phyloP scores from a whole-genome alignment of 352 stramenopile genomes.

The Thalassiosira allenii region DNA sequence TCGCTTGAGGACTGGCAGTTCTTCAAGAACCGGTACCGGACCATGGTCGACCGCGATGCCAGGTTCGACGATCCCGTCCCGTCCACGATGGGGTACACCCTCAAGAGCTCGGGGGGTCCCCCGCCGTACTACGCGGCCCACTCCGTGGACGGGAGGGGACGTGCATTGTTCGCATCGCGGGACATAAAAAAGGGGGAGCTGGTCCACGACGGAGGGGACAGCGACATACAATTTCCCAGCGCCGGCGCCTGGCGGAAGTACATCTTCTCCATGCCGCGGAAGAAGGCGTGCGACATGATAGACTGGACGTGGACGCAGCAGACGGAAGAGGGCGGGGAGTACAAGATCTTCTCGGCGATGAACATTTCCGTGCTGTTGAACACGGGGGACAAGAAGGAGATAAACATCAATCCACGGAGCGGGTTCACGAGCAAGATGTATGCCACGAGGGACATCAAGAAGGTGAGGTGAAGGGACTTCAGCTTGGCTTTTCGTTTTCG shows the following conservation, averaged over 20 bases:
- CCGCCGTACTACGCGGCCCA: conserved; percentile 22
- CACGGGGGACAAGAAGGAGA: not conserved
- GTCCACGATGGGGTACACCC: conserved; percentile 31
- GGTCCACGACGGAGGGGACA: conserved; percentile 28
- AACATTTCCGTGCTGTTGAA: conserved; percentile 47
- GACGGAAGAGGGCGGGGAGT: conserved; percentile 8
- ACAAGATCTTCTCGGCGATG: not conserved
- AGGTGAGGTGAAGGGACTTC: conserved; percentile 26
- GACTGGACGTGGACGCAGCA: conserved; percentile 47
- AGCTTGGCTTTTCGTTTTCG: no score
- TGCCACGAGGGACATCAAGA: conserved; percentile 38
- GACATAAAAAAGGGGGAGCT: conserved; percentile 52
- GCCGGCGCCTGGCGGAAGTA: conserved; percentile 6
- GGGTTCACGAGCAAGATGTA: conserved; percentile 16
- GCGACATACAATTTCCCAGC: conserved; percentile 22
- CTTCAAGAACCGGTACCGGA: conserved; percentile 10
- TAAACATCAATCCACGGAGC: conserved; percentile 21
- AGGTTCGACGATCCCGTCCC: conserved; percentile 34
- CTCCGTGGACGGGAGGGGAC: not conserved
- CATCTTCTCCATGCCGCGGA: conserved; percentile 37
- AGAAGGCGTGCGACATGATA: conserved; percentile 33
- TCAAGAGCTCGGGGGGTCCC: not conserved
- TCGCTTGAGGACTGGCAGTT: conserved; percentile 30
- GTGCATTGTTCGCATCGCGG: conserved; percentile 42
- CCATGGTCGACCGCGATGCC: conserved; percentile 9